Conservation (phyloP, 192 early-diverging fungal species). For the Coemansia sp. region DNA sequence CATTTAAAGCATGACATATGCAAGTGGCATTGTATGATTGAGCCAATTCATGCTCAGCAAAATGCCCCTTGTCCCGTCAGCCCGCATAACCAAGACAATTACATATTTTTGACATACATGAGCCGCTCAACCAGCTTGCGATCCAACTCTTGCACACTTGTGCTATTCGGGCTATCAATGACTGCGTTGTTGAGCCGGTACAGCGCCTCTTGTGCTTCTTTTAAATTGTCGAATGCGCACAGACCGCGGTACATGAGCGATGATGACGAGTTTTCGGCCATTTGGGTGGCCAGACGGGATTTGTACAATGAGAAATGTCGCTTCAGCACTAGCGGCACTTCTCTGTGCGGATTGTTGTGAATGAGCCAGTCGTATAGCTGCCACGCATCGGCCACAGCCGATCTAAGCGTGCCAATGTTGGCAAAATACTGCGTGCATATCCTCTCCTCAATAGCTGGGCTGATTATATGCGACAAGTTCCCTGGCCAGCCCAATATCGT, state of each 20-base stretch:
- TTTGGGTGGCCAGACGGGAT: not conserved
- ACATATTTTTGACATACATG: not conserved
- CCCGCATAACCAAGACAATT: no score
- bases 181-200: not conserved
- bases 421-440: slow-evolving; percentile 21
- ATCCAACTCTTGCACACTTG: not conserved
- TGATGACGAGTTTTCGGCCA: slow-evolving; percentile 1
- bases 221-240: not conserved
- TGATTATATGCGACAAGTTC: slow-evolving; percentile 18
- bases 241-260: slow-evolving; percentile 6
- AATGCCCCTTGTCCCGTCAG: no score
- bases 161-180: not conserved
- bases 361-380: slow-evolving; percentile 40
- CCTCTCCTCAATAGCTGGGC: not conserved
- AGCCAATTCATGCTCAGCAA: no score
- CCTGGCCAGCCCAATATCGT: slow-evolving; percentile 37
- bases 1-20: no score
- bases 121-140: not conserved
- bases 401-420: slow-evolving; percentile 5
- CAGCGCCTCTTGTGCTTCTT: not conserved
- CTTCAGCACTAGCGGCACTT: not conserved
- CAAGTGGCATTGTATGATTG: no score
- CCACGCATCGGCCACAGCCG: slow-evolving; percentile 31
- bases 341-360: slow-evolving; percentile 16
- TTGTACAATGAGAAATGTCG: not conserved